Conservation (phyloP, 1,139 yeast genomes). For the Geotrichum cucujoidarum region DNA sequence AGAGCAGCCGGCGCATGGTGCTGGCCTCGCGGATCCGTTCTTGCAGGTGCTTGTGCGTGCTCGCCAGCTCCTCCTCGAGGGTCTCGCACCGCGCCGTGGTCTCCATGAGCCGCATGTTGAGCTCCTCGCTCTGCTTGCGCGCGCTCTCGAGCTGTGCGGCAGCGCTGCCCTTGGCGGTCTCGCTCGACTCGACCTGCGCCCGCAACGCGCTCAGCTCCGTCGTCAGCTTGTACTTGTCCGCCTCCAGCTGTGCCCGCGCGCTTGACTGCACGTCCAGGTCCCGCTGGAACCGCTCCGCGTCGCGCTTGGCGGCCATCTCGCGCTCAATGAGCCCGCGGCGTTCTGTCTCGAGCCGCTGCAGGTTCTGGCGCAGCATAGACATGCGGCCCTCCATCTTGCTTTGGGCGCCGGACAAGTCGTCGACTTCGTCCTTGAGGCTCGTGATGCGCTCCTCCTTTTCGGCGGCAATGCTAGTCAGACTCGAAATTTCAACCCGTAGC, state of each 20-base stretch:
- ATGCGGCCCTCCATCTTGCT: conserved; percentile 28
- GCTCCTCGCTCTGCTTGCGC: conserved; percentile 74
- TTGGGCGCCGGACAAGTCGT: conserved; percentile 5
- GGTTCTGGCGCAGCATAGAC: conserved; percentile 26
- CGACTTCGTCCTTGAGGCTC: conserved; percentile 19
- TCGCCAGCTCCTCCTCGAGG: conserved; percentile 74
- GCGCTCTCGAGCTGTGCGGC: conserved; percentile 43
- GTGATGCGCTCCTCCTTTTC: conserved; percentile 25
- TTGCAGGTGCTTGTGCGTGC: conserved; percentile 63
- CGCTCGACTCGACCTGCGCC: conserved; percentile 44
- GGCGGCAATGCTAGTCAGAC: conserved; percentile 27
- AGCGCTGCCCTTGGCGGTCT: conserved; percentile 7
- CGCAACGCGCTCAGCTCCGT: conserved; percentile 44
- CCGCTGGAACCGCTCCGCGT: conserved; percentile 26
- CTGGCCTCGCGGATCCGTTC: conserved; percentile 77
- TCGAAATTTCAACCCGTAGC: conserved; percentile 31
- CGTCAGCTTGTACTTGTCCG: conserved; percentile 36
- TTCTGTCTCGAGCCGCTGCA: conserved; percentile 29
- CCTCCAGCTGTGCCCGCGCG: conserved; percentile 19
- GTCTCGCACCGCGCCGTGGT: conserved; percentile 55
- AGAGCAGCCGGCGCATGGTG: conserved; percentile 61
- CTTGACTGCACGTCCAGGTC: conserved; percentile 25
- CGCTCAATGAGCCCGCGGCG: conserved; percentile 23
- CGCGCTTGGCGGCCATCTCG: conserved; percentile 24
- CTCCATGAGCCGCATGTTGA: conserved; percentile 64